Percentiles rank a stretch among this genome's conserved stretches.
Conservation (phyloP, 2,329 filamentous ascomycete genomes). For the Exophiala alcalophila region DNA sequence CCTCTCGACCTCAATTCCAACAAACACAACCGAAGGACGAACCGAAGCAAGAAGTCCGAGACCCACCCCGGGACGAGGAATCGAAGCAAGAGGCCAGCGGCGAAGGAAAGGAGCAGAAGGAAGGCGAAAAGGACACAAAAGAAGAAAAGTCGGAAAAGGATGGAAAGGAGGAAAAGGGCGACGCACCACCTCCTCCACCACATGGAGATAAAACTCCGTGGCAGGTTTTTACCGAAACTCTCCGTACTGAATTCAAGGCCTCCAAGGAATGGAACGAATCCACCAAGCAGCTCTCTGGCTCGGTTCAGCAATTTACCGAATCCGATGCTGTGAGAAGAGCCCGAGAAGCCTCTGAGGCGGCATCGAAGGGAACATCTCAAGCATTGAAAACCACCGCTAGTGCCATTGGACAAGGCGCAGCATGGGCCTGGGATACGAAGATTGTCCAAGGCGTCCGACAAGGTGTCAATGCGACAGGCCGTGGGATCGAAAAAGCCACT, state of each 20-base stretch:
- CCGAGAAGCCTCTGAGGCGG: slow-evolving; percentile 79
- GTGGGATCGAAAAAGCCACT: slow-evolving; percentile 89
- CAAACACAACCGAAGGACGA: slow-evolving; percentile 29
- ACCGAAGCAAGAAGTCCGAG: slow-evolving; percentile 30
- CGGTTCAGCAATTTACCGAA: slow-evolving; percentile 86
- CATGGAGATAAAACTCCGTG: slow-evolving; percentile 98
- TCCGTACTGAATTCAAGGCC: slow-evolving; percentile 87
- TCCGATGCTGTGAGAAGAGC: slow-evolving; percentile 87
- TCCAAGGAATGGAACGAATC: slow-evolving; percentile 99
- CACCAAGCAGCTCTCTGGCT: slow-evolving; percentile 87
- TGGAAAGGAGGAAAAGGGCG: slow-evolving; percentile 59
- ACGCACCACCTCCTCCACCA: slow-evolving; percentile 80
- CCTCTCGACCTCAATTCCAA: slow-evolving; percentile 22
- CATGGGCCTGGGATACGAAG: slow-evolving; percentile 95
- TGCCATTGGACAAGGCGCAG: slow-evolving; percentile 82
- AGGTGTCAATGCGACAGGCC: slow-evolving; percentile 79
- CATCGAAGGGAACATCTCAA: slow-evolving; percentile 75
- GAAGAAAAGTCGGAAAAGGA: slow-evolving; percentile 51
- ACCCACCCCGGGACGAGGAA: slow-evolving; percentile 28
- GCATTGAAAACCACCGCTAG: slow-evolving; percentile 82
- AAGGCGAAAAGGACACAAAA: slow-evolving; percentile 40
- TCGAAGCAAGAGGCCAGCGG: slow-evolving; percentile 41
- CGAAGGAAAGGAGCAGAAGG: slow-evolving; percentile 40
- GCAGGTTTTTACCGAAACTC: slow-evolving; percentile 98
- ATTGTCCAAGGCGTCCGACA: slow-evolving; percentile 88